Evolutionary conservation across 148 eudicot genomes (phyloP).

Genomic region (Camellia japonica): DNA sequence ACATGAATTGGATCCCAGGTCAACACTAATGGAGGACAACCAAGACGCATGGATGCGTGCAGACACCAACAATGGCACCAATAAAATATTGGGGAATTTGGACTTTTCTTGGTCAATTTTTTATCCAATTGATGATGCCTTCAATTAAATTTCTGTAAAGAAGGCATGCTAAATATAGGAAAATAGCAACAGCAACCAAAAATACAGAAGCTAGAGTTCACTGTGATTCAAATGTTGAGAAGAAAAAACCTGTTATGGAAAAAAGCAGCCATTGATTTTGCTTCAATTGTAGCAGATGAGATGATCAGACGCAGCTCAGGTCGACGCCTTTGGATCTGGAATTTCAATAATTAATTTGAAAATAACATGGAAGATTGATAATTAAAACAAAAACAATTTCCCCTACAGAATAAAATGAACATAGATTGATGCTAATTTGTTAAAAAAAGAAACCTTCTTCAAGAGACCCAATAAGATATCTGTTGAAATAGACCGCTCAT

Average conservation of each 20-base stretch:
- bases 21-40: not conserved
- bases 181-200: not conserved
- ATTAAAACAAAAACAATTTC: constrained; percentile 2
- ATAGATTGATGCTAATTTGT: not conserved
- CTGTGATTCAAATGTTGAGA: not conserved
- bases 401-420: not conserved
- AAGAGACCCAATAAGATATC: constrained; percentile 89
- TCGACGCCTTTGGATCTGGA: constrained; percentile 88
- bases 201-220: not conserved
- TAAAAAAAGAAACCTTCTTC: constrained; percentile 64
- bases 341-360: constrained; percentile 5
- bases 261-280: constrained; percentile 87
- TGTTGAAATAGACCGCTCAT: constrained; percentile 93
- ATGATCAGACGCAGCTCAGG: constrained; percentile 88
- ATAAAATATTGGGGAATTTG: not conserved
- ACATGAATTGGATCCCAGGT: not conserved
- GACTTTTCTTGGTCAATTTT: not conserved
- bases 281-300: constrained; percentile 98
- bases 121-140: not conserved
- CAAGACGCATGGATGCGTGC: not conserved
- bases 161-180: not conserved
- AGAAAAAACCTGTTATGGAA: constrained; percentile 61
- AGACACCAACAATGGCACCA: not conserved
- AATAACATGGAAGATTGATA: constrained; percentile 6
- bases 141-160: not conserved